Conservation (phyloP, 441 rosid genomes). For the Arabidopsis lyrata region DNA sequence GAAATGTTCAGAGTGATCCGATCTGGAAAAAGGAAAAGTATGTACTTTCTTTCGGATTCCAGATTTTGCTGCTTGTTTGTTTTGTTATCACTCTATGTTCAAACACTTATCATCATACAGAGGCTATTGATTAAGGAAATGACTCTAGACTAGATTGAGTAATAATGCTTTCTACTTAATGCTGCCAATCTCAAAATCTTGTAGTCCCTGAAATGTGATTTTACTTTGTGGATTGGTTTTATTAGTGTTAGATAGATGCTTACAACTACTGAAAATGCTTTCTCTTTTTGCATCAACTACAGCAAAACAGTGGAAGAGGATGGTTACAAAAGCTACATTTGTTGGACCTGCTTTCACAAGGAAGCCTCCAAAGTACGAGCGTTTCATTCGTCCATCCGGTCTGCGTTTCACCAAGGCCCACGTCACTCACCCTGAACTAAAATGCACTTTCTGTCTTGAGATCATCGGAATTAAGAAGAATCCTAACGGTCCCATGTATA, state of each 20-base stretch:
- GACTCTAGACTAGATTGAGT: background rate
- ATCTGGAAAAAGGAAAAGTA: constrained; percentile 85
- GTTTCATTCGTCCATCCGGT: constrained; percentile 95
- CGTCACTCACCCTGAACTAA: constrained; percentile 94
- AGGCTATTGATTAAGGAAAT: background rate
- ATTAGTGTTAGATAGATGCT: background rate
- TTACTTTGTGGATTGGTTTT: background rate
- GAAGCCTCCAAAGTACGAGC: constrained; percentile 98
- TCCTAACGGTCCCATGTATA: constrained; percentile 95
- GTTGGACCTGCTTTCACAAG: constrained; percentile 92
- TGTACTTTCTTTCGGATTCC: constrained; percentile 36
- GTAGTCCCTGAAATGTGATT: too few relatives aligned
- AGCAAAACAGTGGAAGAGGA: constrained; percentile 96
- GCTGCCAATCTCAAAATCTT: too few relatives aligned
- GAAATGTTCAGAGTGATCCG: constrained; percentile 94
- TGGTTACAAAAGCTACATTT: constrained; percentile 90
- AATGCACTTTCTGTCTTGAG: constrained; percentile 87
- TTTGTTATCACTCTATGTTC: background rate
- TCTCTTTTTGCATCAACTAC: constrained; percentile 31
- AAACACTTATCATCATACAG: background rate
- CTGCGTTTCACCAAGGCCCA: constrained; percentile 88
- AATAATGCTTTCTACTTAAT: too few relatives aligned
- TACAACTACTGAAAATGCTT: background rate
- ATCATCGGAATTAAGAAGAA: constrained; percentile 92
- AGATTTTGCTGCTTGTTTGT: background rate